Evolutionary conservation across 371 early-diverging fungal genomes (phyloP).

Genomic region (Dichotomocladium elegans): DNA sequence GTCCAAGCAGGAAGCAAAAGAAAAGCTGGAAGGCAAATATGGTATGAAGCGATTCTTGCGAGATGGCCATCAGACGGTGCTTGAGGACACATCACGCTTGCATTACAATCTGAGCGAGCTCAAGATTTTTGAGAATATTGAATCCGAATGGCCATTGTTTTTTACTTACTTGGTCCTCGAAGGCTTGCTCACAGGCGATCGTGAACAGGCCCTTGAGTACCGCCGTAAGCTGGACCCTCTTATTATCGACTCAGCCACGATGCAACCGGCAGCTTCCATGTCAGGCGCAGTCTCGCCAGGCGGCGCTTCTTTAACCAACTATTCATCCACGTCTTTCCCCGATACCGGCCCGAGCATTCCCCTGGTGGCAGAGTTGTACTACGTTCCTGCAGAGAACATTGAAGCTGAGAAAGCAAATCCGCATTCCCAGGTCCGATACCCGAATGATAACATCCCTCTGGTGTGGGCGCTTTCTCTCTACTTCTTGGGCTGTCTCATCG

Average conservation of each 20-base stretch:
- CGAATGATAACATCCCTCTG: constrained; percentile 86
- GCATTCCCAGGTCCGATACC: constrained; percentile 72
- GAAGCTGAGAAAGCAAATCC: constrained; percentile 74
- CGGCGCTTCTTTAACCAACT: constrained; percentile 1
- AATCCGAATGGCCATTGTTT: constrained; percentile 92
- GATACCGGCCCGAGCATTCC: constrained; percentile 20
- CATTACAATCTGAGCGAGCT: constrained; percentile 86
- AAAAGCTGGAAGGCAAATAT: constrained; percentile 80
- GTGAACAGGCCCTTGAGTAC: constrained; percentile 70
- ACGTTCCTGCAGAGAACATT: constrained; percentile 70
- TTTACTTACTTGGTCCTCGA: constrained; percentile 88
- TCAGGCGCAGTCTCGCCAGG: constrained; percentile 13
- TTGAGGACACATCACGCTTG: constrained; percentile 76
- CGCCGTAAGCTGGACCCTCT: constrained; percentile 62
- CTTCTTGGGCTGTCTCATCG: constrained; percentile 74
- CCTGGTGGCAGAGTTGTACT: constrained; percentile 80
- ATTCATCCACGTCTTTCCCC: background rate
- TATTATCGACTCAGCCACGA: constrained; percentile 62
- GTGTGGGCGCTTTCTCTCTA: constrained; percentile 90
- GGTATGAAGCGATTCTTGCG: constrained; percentile 87
- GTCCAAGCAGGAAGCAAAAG: constrained; percentile 73
- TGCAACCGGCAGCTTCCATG: constrained; percentile 34
- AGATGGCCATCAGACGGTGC: constrained; percentile 85
- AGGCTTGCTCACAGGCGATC: constrained; percentile 71
- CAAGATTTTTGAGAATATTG: constrained; percentile 82